phyloP scores from a whole-genome alignment of 2,329 filamentous ascomycete genomes.

The Lasiodiplodia citricola region DNA sequence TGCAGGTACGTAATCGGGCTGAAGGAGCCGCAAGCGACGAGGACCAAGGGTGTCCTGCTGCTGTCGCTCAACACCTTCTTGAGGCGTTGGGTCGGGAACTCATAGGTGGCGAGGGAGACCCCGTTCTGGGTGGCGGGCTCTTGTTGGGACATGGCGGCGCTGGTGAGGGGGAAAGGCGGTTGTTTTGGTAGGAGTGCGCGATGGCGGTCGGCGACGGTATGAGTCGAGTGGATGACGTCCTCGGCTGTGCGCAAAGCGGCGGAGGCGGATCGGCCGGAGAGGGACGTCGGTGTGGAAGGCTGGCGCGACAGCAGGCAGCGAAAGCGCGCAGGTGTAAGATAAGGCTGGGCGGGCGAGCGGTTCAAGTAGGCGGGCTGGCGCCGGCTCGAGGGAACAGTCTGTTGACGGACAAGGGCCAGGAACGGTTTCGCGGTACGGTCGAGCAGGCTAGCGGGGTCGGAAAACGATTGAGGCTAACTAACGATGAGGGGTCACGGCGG shows the following conservation, averaged over 20 bases:
- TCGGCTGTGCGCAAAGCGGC: conserved; percentile 17
- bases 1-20: conserved; percentile 78
- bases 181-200: neutral
- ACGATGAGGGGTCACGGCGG: conserved; percentile 16
- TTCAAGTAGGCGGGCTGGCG: conserved; percentile 8
- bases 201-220: conserved; percentile 16
- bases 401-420: conserved; percentile 16
- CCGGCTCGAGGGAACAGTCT: conserved; percentile 17
- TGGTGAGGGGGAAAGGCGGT: neutral
- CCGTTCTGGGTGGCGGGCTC: conserved; percentile 32
- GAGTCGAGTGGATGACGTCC: conserved; percentile 27
- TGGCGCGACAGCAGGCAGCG: neutral
- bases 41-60: conserved; percentile 63
- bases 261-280: conserved; percentile 26
- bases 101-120: conserved; percentile 56
- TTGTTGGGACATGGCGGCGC: conserved; percentile 14
- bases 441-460: conserved; percentile 19
- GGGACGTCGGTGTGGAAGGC: neutral
- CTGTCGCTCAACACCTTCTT: conserved; percentile 61
- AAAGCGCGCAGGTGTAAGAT: neutral
- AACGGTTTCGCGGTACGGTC: neutral
- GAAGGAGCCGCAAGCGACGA: conserved; percentile 74
- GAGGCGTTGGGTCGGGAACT: conserved; percentile 66
- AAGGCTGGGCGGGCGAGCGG: conserved; percentile 12
- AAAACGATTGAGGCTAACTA: conserved; percentile 7